These are phyloP conservation scores for Penicillium concentricum DNA, from an alignment of 2,329 filamentous ascomycete genomes.

Conservation along the genomic window DNA sequence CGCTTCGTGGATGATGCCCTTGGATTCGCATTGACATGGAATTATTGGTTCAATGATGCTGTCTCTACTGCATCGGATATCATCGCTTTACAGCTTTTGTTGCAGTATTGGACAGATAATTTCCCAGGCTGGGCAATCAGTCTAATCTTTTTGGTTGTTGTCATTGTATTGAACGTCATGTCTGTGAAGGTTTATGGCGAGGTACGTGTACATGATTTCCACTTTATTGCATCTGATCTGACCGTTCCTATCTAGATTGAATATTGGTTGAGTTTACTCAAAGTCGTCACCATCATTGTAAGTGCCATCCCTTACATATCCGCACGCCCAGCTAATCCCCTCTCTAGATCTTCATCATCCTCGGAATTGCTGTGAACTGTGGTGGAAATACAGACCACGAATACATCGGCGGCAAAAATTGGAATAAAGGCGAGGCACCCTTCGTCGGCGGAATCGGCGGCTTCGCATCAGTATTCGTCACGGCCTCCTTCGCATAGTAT, in stretches of 20 bases:
- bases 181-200: slow-evolving; percentile 57
- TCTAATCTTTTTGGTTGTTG: slow-evolving; percentile 59
- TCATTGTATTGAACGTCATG: slow-evolving; percentile 55
- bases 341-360: slow-evolving; percentile 57
- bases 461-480: slow-evolving; percentile 64
- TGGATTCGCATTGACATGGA: slow-evolving; percentile 48
- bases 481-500: slow-evolving; percentile 60
- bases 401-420: slow-evolving; percentile 61
- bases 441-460: slow-evolving; percentile 66
- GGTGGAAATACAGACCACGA: slow-evolving; percentile 55
- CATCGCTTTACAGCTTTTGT: slow-evolving; percentile 57
- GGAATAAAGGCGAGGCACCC: slow-evolving; percentile 59
- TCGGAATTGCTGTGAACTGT: slow-evolving; percentile 60
- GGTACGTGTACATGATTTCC: slow-evolving; percentile 28
- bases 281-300: slow-evolving; percentile 44
- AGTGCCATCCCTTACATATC: slow-evolving; percentile 10
- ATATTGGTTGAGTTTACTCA: slow-evolving; percentile 44
- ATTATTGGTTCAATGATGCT: slow-evolving; percentile 65
- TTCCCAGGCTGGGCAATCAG: slow-evolving; percentile 65
- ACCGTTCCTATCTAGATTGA: slow-evolving; percentile 30
- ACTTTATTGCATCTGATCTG: not conserved
- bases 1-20: slow-evolving; percentile 47
- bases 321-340: slow-evolving; percentile 14
- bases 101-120: slow-evolving; percentile 62
- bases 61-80: slow-evolving; percentile 61